Base-by-base conservation (phyloP, 208 protist genomes). In the Acanthamoeba castellanii region DNA sequence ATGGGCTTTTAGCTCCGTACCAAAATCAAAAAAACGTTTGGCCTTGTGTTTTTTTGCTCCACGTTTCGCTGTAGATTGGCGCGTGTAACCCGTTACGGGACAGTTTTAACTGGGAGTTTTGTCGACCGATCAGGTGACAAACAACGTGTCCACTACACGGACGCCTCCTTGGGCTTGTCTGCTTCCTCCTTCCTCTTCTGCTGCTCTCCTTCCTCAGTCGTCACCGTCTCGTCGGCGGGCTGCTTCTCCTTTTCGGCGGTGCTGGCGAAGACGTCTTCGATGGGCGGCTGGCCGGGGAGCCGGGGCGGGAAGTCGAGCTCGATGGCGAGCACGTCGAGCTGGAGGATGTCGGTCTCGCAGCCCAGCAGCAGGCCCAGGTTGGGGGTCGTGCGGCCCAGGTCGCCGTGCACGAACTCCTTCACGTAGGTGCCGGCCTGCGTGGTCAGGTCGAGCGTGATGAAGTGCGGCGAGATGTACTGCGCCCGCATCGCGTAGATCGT, bases 381-480 rank as follows among this genome's bases (percentile, higher is more conserved):
- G 34, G 97, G 97, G 7, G 30, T 16, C 18, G 97, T 98, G 45
- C 97, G 87, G 57, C 97, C 97, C 6, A 98, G 55, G 92, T 98
- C 97, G n/a, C 97, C 96, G 76, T 98, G 97, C 45, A 98, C 96
- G 94, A 98, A 98, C 84, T 98, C 97, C 93, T 98, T 97, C 78
- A 98, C 95, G 74, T 97, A 98, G 22, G 97, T 98, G 45, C 97
- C 97, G 14, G 97, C 97, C 70, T 96, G 89, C 22, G 97, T 97
- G 14, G 30, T 34, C 0, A 98, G 76, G 42, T 96, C 72, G 20
- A 98, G 70, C 7, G 91, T 37, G 47, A 97, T 64, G 55, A 95
- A 97, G 82, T 97, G 97, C 14, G 95, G 88, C 20, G 61, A 95
- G 18, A 98, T 70, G n/a, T 55, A 76, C 18, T 95, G 20, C 0